Evolutionary conservation across 2,329 filamentous ascomycete species (phyloP).

Genomic region (Pseudocercospora musae): DNA sequence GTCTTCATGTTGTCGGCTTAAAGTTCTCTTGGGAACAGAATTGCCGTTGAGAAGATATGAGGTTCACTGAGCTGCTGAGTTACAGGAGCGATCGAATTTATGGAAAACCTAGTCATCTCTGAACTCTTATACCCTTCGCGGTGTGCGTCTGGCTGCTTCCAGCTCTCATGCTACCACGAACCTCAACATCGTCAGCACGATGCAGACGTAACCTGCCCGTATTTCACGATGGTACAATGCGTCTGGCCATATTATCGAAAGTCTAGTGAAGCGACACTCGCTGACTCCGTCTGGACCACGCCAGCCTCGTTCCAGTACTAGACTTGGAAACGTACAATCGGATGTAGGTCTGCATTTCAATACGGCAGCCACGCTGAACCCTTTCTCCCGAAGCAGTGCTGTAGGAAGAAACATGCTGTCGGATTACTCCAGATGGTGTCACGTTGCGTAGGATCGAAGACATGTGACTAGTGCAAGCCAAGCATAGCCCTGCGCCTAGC

Average conservation of each 20-base stretch:
- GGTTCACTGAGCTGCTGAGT: background rate
- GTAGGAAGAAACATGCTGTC: background rate
- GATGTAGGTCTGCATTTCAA: background rate
- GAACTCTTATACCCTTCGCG: background rate
- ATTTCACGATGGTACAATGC: background rate
- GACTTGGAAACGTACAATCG: background rate
- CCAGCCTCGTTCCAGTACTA: background rate
- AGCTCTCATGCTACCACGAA: background rate
- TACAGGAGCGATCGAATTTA: background rate
- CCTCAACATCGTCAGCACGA: background rate
- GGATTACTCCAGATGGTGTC: background rate
- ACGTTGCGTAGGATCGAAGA: background rate
- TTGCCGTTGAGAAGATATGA: background rate
- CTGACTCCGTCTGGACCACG: background rate
- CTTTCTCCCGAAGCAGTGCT: background rate
- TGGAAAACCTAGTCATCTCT: background rate
- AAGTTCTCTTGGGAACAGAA: background rate
- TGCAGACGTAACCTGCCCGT: background rate
- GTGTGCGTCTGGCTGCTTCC: background rate
- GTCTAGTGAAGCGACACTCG: background rate
- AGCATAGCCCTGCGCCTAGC: constrained; percentile 3
- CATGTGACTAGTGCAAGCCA: constrained; percentile 6
- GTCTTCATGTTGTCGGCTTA: constrained; percentile 17
- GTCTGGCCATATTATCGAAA: constrained; percentile 2
- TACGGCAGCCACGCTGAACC: background rate